Evolutionary conservation across 106 monocot genomes (phyloP).

Genomic region (Amphibolis antarctica): DNA sequence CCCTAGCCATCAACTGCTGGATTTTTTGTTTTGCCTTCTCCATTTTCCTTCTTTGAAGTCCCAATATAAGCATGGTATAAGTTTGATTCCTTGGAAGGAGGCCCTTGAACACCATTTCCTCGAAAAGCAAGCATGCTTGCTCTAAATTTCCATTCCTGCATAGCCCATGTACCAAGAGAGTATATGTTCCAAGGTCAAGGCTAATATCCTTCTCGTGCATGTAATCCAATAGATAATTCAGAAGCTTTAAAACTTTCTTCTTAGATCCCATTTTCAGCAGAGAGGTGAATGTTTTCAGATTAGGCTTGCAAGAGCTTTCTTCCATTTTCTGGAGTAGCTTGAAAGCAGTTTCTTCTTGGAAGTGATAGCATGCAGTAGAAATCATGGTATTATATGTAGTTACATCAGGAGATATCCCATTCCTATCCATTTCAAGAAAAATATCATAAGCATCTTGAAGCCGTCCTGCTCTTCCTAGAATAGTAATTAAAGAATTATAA

Average conservation of each 20-base stretch:
- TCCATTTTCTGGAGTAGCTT: conserved; percentile 48
- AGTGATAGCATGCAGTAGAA: conserved; percentile 51
- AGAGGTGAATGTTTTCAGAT: conserved; percentile 50
- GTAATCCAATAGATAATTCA: conserved; percentile 50
- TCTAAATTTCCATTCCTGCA: conserved; percentile 43
- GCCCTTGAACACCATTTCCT: conserved; percentile 76
- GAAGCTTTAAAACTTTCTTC: conserved; percentile 42
- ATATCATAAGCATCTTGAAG: conserved; percentile 47
- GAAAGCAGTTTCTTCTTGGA: conserved; percentile 45
- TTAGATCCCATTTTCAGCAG: conserved; percentile 60
- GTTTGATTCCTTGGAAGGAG: conserved; percentile 39
- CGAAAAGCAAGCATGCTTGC: conserved; percentile 54
- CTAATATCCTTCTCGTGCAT: conserved; percentile 67
- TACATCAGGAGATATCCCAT: conserved; percentile 36
- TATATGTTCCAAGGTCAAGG: conserved; percentile 65
- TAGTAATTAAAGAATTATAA: conserved; percentile 80
- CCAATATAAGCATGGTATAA: conserved; percentile 29
- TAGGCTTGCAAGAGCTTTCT: conserved; percentile 47
- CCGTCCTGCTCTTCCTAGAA: conserved; percentile 40
- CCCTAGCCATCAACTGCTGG: conserved; percentile 33
- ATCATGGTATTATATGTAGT: conserved; percentile 77
- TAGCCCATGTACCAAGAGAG: conserved; percentile 51
- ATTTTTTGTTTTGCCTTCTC: conserved; percentile 33
- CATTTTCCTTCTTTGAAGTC: conserved; percentile 47
- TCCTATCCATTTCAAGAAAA: conserved; percentile 49